These are phyloP conservation scores for Collariella sp. DNA, from an alignment of 495 filamentous ascomycete species.

Conservation along the genomic window DNA sequence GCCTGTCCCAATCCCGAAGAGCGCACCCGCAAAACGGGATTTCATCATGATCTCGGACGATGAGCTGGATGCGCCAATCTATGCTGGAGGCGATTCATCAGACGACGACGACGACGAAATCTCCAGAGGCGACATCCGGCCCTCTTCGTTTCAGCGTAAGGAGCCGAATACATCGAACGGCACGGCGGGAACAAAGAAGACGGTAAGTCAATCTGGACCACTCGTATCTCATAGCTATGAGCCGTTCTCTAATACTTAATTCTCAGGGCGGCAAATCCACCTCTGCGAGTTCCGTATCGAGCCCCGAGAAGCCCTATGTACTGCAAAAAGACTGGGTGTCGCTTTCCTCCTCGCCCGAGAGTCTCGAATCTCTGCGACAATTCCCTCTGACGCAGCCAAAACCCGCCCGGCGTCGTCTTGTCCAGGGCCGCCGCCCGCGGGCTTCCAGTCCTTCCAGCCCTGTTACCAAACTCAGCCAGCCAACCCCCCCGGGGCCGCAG, in stretches of 20 bases:
- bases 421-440: constrained; percentile 23
- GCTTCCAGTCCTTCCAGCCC: constrained; percentile 13
- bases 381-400: neutral
- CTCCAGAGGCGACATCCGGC: constrained; percentile 56
- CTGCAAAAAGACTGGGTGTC: constrained; percentile 22
- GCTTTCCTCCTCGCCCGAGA: constrained; percentile 14
- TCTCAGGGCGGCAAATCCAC: constrained; percentile 5
- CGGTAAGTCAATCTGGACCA: constrained; percentile 4
- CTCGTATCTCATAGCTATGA: neutral
- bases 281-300: constrained; percentile 17
- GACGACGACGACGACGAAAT: constrained; percentile 36
- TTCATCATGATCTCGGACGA: constrained; percentile 39
- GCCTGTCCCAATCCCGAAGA: constrained; percentile 5
- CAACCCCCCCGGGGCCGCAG: neutral
- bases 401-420: constrained; percentile 22
- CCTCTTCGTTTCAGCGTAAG: constrained; percentile 49
- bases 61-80: constrained; percentile 32
- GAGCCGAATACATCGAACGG: constrained; percentile 8
- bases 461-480: constrained; percentile 1
- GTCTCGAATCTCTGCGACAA: constrained; percentile 11
- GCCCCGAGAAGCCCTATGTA: constrained; percentile 11
- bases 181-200: constrained; percentile 2
- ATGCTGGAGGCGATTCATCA: constrained; percentile 30
- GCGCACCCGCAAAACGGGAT: constrained; percentile 14
- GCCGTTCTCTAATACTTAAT: neutral